Base-by-base conservation (phyloP, 345 rosid genomes). In the Hibiscus mutabilis region DNA sequence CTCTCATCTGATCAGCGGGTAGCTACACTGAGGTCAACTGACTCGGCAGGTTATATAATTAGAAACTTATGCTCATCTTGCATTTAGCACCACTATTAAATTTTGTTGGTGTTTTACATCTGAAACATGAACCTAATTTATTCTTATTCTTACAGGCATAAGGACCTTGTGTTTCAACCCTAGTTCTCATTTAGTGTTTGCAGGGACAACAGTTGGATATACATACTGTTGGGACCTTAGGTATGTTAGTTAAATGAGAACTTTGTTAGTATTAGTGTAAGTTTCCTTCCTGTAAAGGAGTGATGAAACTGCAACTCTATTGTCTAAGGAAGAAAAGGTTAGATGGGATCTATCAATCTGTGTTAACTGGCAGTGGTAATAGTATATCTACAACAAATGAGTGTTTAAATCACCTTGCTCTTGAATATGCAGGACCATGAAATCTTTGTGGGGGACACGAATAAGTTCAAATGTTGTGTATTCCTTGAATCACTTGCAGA, bases 141-240 rank as follows among this genome's bases (percentile, higher is more conserved):
- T 37, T 47, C 56, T 57, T 78, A 56, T 53, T 42, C 44, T 49
- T 66, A 79, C 90, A 93, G 98, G 91, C 70, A 87, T 94, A 79
- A 87, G 81, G 79, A 77, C 93, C 49, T 51, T 91, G 73, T 79
- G 91, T 77, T 85, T 76, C 82, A 90, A 87, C 79, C 89, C 90
- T 29, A 24, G 66, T 78, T 83, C 95, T 70, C 75, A 80, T 75
- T 73, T 71, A n/a, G 84, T 88, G 63, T 88, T 88, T 77, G 84
- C 93, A 21, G 98, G 97, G 74, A 87, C 89, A 70, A 79, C 91
- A 33, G 81, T 84, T 29, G 98, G 98, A 78, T 84, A 79, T 73
- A 72, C 86, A 31, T 84, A 86, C 66, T 88, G 97, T 78, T 94
- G 92, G 92, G 98, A 94, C 78, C 83, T 90, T 47, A 88, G 98